Evolutionary conservation across 139 green algal species (phyloP).

Genomic region (Edaphochlamys debaryana): DNA sequence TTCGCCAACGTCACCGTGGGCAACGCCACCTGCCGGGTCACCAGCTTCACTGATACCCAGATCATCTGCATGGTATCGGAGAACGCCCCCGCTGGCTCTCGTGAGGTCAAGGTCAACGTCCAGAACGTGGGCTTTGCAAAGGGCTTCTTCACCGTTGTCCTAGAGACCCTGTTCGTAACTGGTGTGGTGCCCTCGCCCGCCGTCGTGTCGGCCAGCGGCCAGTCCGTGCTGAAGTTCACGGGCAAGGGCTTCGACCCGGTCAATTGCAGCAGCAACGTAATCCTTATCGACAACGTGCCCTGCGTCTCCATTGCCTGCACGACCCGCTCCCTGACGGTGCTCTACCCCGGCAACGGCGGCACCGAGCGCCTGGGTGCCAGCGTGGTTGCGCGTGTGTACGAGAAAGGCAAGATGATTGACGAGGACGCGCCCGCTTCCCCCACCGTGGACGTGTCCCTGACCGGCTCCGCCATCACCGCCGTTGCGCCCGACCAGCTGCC

Average conservation of each 20-base stretch:
- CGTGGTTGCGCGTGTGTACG: conserved; percentile 7
- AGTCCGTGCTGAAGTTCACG: conserved; percentile 21
- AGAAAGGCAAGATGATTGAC: background rate
- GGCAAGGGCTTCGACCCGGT: conserved; percentile 45
- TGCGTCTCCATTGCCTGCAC: conserved; percentile 5
- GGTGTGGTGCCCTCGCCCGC: background rate
- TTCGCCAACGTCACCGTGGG: background rate
- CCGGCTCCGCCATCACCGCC: background rate
- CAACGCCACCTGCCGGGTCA: background rate
- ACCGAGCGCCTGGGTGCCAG: background rate
- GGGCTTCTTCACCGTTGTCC: background rate
- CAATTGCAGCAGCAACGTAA: conserved; percentile 29
- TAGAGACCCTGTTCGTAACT: conserved; percentile 26
- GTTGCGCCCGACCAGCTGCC: background rate
- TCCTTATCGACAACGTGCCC: conserved; percentile 1
- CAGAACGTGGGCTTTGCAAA: background rate
- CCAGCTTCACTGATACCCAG: background rate
- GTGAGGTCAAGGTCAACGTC: conserved; percentile 10
- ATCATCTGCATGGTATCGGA: conserved; percentile 1
- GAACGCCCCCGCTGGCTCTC: conserved; percentile 10
- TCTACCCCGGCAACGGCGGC: background rate
- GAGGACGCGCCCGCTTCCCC: background rate
- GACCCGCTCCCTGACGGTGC: background rate
- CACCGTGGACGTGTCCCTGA: background rate
- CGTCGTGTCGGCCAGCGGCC: background rate